Conservation (phyloP, 108 stramenopile genomes). For the Skeletonema grethae region DNA sequence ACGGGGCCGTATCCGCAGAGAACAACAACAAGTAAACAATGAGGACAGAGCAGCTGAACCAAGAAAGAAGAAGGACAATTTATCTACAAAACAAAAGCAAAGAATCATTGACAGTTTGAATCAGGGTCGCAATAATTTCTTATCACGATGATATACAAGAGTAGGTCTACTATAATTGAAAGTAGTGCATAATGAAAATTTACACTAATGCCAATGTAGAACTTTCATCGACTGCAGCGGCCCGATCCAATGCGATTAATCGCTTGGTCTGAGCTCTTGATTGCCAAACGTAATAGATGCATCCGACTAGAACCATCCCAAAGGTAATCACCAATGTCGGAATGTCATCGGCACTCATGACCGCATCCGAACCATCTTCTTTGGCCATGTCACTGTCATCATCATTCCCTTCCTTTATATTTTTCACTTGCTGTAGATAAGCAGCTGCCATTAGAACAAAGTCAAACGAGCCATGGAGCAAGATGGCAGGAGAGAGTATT, state of each 20-base stretch:
- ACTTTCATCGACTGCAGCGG: slow-evolving; percentile 29
- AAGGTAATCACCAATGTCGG: slow-evolving; percentile 36
- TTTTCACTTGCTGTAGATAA: slow-evolving; percentile 47
- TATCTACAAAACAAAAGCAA: neutral
- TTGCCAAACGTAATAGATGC: slow-evolving; percentile 36
- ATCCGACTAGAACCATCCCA: slow-evolving; percentile 39
- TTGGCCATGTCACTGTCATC: slow-evolving; percentile 15
- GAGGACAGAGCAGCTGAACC: neutral
- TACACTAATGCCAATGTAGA: slow-evolving; percentile 28
- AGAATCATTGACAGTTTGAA: neutral
- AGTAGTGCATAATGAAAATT: neutral
- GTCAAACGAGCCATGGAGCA: slow-evolving; percentile 85
- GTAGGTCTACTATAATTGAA: neutral
- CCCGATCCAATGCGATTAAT: slow-evolving; percentile 32
- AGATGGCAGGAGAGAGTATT: slow-evolving; percentile 67
- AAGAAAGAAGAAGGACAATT: neutral
- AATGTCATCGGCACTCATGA: slow-evolving; percentile 24
- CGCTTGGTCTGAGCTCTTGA: slow-evolving; percentile 42
- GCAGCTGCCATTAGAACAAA: slow-evolving; percentile 76
- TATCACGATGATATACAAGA: neutral
- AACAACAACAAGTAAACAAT: neutral
- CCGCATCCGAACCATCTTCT: slow-evolving; percentile 6
- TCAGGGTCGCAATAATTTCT: neutral
- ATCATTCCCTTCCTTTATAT: slow-evolving; percentile 36
- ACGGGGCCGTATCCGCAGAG: neutral